Evolutionary conservation across 2,329 filamentous ascomycete species (phyloP), one percentile per base, ranked within the genome.

Genomic region (Neofusicoccum sp.): DNA sequence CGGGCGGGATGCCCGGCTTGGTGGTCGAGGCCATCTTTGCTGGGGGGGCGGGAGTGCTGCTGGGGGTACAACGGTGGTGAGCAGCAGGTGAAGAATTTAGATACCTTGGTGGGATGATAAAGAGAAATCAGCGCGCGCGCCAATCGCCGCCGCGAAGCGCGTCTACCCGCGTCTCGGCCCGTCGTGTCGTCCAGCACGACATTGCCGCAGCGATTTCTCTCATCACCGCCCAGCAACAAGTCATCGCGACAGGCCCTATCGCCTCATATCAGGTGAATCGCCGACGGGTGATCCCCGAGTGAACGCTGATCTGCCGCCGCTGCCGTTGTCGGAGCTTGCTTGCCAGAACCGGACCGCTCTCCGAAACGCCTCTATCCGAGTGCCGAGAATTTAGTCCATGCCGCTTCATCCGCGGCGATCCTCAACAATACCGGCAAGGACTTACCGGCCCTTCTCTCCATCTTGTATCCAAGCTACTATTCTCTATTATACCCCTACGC

Each of bases 1-100:
- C 78, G 2, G 84, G 83, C 45, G 83, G 82, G 63, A 81, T 73
- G 63, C 78, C 78, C 65, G 82, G 78, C 64, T 74, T 75, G 24
- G 80, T 82, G 58, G 70, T 76, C 41, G 78, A 77, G 47, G 79
- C 78, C 80, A 82, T 82, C 38, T 20, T 36, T 33, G 45, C 38
- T 41, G 57, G 30, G 45, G 16, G 26, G 33, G 45, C 34, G 5
- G 45, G 26, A 44, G 8, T 24, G 36, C 4, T 38, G 26, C 24
- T 33, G 36, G 16, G 38, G 26, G 36, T 28, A 24, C 24, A 24
- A 43, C 38, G n/a, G 26, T 6, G 26, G 16, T 16, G 14, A 26
- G 12, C 24, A 38, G 33, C 26, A 38, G 7, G n/a, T 16, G 14
- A 40, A 16, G 28, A 28, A 12, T 24, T 20, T 12, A n/a, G 38